Percentiles rank a stretch among this genome's conserved stretches.
Conservation (phyloP, 768 basidiomycete species). For the Xerocomellus amylosporus region DNA sequence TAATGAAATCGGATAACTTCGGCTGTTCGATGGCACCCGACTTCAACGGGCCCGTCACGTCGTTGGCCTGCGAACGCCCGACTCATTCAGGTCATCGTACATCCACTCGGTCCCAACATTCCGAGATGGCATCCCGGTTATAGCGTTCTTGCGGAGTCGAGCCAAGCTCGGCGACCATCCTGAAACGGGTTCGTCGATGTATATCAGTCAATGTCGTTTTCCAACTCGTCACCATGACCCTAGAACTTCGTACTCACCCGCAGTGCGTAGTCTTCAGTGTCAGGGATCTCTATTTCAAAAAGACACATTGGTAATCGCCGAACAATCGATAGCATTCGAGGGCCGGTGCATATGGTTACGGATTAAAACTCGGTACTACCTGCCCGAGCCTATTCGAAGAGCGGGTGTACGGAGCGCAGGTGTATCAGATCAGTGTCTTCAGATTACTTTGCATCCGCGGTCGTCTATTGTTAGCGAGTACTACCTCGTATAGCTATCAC, state of each 20-base stretch:
- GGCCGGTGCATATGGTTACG: neutral
- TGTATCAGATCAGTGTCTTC: neutral
- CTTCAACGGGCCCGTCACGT: neutral
- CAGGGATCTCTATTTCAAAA: neutral
- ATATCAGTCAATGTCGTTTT: neutral
- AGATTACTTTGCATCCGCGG: neutral
- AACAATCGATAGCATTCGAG: conserved; percentile 2
- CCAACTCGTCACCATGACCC: neutral
- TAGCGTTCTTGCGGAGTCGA: neutral
- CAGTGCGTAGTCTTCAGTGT: neutral
- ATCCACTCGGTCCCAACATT: neutral
- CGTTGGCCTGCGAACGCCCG: neutral
- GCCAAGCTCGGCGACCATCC: neutral
- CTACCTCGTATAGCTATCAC: neutral
- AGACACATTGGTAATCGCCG: conserved; percentile 13
- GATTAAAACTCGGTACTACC: conserved; percentile 5
- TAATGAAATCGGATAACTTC: neutral
- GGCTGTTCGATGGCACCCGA: conserved; percentile 4
- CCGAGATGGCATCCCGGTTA: neutral
- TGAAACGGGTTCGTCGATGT: neutral
- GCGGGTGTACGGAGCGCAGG: neutral
- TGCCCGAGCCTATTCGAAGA: neutral
- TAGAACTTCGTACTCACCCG: neutral
- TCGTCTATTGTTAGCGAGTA: conserved; percentile 11
- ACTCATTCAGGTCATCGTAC: neutral